These are phyloP conservation scores for Angomonas ambiguus DNA, from an alignment of 208 protist genomes.

Conservation along the genomic window DNA sequence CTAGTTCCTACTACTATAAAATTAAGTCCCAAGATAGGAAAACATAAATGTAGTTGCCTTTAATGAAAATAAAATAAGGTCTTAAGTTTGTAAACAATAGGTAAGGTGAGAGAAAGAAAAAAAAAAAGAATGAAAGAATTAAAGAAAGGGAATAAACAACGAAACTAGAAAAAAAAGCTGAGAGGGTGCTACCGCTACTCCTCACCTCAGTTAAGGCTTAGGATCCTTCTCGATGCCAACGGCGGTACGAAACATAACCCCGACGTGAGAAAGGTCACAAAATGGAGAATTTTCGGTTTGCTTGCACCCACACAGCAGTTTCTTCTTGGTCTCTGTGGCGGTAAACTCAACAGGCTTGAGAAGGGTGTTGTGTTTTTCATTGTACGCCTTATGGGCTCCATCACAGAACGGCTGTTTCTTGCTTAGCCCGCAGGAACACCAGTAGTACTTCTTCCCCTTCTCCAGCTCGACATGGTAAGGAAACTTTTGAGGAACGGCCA, in stretches of 20 bases:
- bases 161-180: conserved; percentile 13
- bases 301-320: conserved; percentile 74
- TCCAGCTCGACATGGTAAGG: conserved; percentile 47
- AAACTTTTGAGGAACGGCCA: conserved; percentile 35
- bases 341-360: conserved; percentile 63
- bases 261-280: conserved; percentile 75
- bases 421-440: conserved; percentile 75
- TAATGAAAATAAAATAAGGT: too few species aligned
- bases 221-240: conserved; percentile 47
- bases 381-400: conserved; percentile 53
- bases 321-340: conserved; percentile 41
- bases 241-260: conserved; percentile 55
- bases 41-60: too few species aligned
- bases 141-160: conserved; percentile 15
- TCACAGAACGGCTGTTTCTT: conserved; percentile 84
- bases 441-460: conserved; percentile 73
- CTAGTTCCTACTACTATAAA: too few species aligned
- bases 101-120: too few species aligned
- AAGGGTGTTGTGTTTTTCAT: conserved; percentile 59
- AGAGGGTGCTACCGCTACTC: too few species aligned
- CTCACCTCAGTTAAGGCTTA: background rate
- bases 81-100: too few species aligned
- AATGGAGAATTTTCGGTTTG: conserved; percentile 49
- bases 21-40: too few species aligned
- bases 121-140: too few species aligned